phyloP scores from a whole-genome alignment of 2,329 filamentous ascomycete genomes.

The Pyrenochaeta sp. region DNA sequence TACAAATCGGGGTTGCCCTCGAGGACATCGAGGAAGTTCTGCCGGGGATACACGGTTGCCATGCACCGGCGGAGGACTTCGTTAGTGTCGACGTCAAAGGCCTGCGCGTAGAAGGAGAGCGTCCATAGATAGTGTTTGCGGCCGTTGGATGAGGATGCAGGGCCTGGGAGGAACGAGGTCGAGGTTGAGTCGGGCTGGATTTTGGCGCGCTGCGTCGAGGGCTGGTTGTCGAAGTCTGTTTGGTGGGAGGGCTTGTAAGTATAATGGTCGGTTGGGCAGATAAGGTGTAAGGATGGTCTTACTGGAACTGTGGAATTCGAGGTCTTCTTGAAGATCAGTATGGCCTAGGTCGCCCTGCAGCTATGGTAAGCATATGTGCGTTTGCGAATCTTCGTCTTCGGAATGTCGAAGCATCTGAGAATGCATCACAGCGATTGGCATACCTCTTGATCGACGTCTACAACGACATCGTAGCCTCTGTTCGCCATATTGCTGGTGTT shows the following conservation, averaged over 20 bases:
- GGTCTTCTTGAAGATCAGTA: conserved; percentile 97
- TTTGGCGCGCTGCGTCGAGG: conserved; percentile 57
- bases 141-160: conserved; percentile 31
- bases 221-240: conserved; percentile 72
- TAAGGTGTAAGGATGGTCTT: conserved; percentile 29
- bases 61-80: conserved; percentile 88
- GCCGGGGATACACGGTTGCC: conserved; percentile 86
- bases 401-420: too few species aligned
- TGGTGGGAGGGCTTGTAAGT: background rate
- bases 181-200: conserved; percentile 52
- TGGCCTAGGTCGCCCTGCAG: conserved; percentile 92
- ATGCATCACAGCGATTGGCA: conserved; percentile 14
- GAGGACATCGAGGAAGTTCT: conserved; percentile 95
- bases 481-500: conserved; percentile 68
- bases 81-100: conserved; percentile 96
- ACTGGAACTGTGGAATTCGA: conserved; percentile 96
- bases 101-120: conserved; percentile 93
- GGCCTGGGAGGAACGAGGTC: conserved; percentile 49
- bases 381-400: too few species aligned
- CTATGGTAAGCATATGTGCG: conserved; percentile 20
- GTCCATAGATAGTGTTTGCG: conserved; percentile 90
- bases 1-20: conserved; percentile 98
- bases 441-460: conserved; percentile 97
- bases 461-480: conserved; percentile 95
- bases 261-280: background rate